These are phyloP conservation scores for Ascochyta clinopodiicola DNA, from an alignment of 2,329 filamentous ascomycete genomes.

Conservation along the genomic window DNA sequence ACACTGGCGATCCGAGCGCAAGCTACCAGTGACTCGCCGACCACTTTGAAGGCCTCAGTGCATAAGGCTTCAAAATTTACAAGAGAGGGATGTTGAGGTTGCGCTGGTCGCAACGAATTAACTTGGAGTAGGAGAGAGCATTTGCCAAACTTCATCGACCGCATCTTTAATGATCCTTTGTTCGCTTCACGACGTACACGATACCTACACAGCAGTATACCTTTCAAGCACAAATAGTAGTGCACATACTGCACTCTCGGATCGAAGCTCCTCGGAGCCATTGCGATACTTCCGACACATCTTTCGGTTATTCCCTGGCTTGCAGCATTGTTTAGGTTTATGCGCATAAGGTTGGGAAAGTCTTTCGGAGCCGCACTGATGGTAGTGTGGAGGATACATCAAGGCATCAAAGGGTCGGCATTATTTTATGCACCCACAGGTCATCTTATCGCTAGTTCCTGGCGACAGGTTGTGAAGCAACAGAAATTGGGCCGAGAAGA, in stretches of 20 bases:
- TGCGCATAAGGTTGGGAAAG: background rate
- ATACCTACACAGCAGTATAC: constrained; percentile 12
- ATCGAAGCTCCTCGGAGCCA: constrained; percentile 17
- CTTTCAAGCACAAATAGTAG: constrained; percentile 9
- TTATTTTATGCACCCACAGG: background rate
- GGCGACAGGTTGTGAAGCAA: background rate
- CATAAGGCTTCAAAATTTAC: constrained; percentile 5
- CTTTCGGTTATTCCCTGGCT: constrained; percentile 16
- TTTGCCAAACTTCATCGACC: constrained; percentile 11
- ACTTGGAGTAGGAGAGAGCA: constrained; percentile 1
- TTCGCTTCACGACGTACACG: constrained; percentile 17
- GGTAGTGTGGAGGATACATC: constrained; percentile 9
- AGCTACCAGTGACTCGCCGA: constrained; percentile 48
- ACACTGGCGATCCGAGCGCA: constrained; percentile 40
- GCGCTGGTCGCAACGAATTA: constrained; percentile 11
- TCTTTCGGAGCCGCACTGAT: constrained; percentile 11
- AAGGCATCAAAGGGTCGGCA: constrained; percentile 1
- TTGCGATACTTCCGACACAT: constrained; percentile 11
- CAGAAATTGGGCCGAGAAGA: background rate
- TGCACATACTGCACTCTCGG: constrained; percentile 12
- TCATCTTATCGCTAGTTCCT: background rate
- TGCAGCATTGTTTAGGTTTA: constrained; percentile 16
- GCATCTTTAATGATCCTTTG: constrained; percentile 15
- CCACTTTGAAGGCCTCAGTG: constrained; percentile 17
- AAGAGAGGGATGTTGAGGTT: constrained; percentile 13